Evolutionary conservation across 2,329 filamentous ascomycete genomes (phyloP).

Genomic region (Dryadomyces quercivorus): DNA sequence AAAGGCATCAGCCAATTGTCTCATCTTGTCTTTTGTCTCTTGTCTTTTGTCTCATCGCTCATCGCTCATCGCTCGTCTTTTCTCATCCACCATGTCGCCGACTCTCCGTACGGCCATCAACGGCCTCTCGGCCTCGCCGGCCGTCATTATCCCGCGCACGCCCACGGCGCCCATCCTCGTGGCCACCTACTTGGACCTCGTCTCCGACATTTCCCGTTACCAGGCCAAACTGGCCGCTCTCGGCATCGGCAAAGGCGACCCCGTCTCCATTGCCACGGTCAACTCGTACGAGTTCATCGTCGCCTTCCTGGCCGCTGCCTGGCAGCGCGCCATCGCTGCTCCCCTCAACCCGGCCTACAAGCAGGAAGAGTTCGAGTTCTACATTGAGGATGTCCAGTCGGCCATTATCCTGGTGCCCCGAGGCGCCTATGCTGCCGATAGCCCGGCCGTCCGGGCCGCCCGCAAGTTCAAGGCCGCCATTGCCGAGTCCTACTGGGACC

Average conservation of each 20-base stretch:
- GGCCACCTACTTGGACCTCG: constrained; percentile 58
- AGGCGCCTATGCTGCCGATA: constrained; percentile 54
- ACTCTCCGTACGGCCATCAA: constrained; percentile 40
- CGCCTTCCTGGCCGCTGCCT: constrained; percentile 73
- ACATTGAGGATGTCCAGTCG: constrained; percentile 77
- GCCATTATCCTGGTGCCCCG: constrained; percentile 64
- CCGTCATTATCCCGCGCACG: constrained; percentile 58
- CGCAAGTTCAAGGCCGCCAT: constrained; percentile 72
- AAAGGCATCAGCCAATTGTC: background rate
- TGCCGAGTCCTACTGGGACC: constrained; percentile 75
- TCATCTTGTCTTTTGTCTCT: background rate
- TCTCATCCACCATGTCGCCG: constrained; percentile 19
- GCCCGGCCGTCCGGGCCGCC: constrained; percentile 63
- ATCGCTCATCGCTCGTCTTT: background rate
- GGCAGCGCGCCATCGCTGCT: constrained; percentile 72
- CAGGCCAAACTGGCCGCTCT: constrained; percentile 66
- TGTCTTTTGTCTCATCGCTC: background rate
- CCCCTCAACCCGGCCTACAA: constrained; percentile 85
- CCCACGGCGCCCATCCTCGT: constrained; percentile 26
- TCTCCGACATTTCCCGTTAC: constrained; percentile 54
- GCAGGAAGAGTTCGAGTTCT: constrained; percentile 84
- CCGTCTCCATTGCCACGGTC: constrained; percentile 71
- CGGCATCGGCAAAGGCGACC: constrained; percentile 55
- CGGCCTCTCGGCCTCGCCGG: constrained; percentile 33
- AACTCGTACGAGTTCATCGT: constrained; percentile 86